A percentile compares a stretch with the other conserved stretches of the same genome.
Conservation (phyloP, 352 stramenopile genomes). For the Globisporangium splendens region DNA sequence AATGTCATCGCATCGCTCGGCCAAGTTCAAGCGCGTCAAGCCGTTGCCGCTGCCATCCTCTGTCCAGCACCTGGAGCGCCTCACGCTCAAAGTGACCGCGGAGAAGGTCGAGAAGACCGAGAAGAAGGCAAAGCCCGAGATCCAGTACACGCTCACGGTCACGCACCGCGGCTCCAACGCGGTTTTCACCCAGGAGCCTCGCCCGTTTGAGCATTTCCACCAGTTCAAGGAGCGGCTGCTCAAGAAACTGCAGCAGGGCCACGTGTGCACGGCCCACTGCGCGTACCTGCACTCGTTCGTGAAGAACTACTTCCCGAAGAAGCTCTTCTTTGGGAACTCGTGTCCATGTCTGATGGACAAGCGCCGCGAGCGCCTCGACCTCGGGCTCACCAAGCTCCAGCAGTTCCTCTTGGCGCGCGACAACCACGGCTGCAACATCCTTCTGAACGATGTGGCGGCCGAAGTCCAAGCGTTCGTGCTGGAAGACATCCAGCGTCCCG, state of each 20-base stretch:
- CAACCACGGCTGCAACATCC: conserved; percentile 31
- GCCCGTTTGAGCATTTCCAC: conserved; percentile 30
- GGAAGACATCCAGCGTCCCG: conserved; percentile 22
- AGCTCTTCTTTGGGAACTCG: conserved; percentile 15
- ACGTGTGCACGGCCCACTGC: conserved; percentile 24
- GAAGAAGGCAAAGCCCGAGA: background rate
- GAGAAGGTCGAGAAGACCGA: background rate
- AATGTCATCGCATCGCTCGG: background rate
- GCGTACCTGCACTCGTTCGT: conserved; percentile 25
- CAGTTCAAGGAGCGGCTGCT: conserved; percentile 22
- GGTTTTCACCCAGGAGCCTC: background rate
- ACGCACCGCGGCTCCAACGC: background rate
- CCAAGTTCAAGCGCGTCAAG: background rate
- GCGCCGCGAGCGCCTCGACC: conserved; percentile 22
- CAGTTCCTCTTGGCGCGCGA: conserved; percentile 26
- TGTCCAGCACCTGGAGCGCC: conserved; percentile 9
- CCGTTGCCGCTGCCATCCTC: background rate
- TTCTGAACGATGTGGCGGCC: conserved; percentile 18
- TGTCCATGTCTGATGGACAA: conserved; percentile 13
- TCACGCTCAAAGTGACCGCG: conserved; percentile 15
- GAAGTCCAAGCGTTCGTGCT: conserved; percentile 28
- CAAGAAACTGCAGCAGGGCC: conserved; percentile 15
- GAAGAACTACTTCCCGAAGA: conserved; percentile 26
- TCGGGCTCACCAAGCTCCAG: conserved; percentile 31
- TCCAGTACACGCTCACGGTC: background rate